Evolutionary conservation across 306 rosid species (phyloP).

Genomic region (Astragalus membranaceus): DNA sequence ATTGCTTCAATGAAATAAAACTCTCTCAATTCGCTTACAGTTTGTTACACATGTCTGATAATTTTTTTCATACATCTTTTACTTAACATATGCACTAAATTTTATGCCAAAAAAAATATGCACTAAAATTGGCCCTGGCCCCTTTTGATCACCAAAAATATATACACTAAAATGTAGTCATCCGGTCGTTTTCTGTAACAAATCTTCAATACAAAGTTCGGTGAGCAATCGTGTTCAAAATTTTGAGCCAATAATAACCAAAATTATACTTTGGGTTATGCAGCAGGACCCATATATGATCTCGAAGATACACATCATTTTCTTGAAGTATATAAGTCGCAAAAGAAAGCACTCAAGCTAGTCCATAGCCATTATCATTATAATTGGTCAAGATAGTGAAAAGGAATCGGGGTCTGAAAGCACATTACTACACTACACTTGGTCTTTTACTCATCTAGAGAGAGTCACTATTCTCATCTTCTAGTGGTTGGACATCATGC

Average conservation of each 20-base stretch:
- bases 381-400: conserved; percentile 20
- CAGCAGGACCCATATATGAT: conserved; percentile 23
- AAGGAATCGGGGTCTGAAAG: background rate
- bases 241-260: conserved; percentile 27
- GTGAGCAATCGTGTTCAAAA: conserved; percentile 24
- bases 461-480: conserved; percentile 12
- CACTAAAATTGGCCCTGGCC: too few relatives aligned
- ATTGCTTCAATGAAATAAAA: too few relatives aligned
- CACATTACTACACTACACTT: conserved; percentile 4
- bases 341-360: conserved; percentile 24
- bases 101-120: too few relatives aligned
- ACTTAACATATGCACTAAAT: too few relatives aligned
- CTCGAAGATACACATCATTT: conserved; percentile 16
- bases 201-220: background rate
- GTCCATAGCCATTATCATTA: background rate
- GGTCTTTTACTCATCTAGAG: conserved; percentile 3
- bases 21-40: too few relatives aligned
- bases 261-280: conserved; percentile 22
- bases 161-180: too few relatives aligned
- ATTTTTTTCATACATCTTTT: too few relatives aligned
- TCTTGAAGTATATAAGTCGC: conserved; percentile 28
- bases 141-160: too few relatives aligned
- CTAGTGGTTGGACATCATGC: conserved; percentile 28
- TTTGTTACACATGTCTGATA: too few relatives aligned
- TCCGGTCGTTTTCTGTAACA: background rate